Base-by-base conservation (phyloP, 805 yeast species). In the Cyberlindnera japonica region DNA sequence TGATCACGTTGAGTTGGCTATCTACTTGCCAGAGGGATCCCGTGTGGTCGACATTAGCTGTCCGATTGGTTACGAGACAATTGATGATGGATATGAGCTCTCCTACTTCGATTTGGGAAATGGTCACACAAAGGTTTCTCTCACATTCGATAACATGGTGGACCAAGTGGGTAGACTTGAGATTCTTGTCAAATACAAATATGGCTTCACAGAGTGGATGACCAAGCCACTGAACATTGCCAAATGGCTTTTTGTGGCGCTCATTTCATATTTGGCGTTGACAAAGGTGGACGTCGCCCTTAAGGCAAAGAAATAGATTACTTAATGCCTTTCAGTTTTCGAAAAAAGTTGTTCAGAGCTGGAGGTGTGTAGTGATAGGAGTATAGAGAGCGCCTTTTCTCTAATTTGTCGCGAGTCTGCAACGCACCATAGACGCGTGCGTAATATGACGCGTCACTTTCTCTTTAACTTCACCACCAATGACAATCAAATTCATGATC, bases 11-110 rank as follows among this genome's bases (percentile, higher is more conserved):
- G 65, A 68, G 28, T 60, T 86, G 35, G 72, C 75, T 27, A 65
- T 91, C 48, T 81, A 78, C 54, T 74, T 93, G 49, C 99, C 99
- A 11, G 97, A 93, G 64, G 91, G 90, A 35, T 83, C 98, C 6
- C 68, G 71, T 49, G 65, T 73, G 37, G 48, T 74, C 33, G 77
- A 71, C 43, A 71, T 83, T 30, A 65, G 75, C 15, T 70, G 83
- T 14, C 84, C 93, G 15, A 59, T 81, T 32, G 59, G 61, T 3
- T 64, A 65, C 45, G 58, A 60, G 18, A 55, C 59, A 4, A 34
- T 66, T 21, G 37, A 28, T 2, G 41, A 49, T 14, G 54, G 50
- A 12, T 48, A 56, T 19, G 71, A 73, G 54, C 61, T 67, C 38
- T 80, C 85, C 4, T 84, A 74, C 61, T 76, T 91, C 49, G 99